Percentiles rank a stretch among this genome's conserved stretches.
Evolutionary conservation across 164 flowering plant species (phyloP).

Genomic region (grape (Vitis vinifera)): DNA sequence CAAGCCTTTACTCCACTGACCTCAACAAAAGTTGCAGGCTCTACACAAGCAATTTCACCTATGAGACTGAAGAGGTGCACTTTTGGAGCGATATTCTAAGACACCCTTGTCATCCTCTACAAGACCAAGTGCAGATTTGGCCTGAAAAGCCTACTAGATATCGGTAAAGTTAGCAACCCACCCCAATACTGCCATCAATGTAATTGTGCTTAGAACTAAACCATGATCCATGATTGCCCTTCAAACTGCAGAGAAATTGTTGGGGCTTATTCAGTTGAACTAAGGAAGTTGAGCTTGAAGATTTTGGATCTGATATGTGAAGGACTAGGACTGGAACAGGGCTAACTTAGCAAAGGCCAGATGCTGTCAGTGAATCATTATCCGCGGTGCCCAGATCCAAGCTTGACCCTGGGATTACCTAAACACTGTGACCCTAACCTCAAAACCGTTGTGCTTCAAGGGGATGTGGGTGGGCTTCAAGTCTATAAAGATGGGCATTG

Average conservation of each 20-base stretch:
- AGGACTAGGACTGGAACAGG: conserved; percentile 36
- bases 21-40: conserved; percentile 18
- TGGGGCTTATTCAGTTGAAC: conserved; percentile 25
- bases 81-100: conserved; percentile 43
- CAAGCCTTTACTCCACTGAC: conserved; percentile 24
- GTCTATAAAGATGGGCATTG: conserved; percentile 38
- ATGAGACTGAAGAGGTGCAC: conserved; percentile 22
- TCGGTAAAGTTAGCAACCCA: conserved; percentile 18
- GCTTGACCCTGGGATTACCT: conserved; percentile 37
- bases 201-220: no score
- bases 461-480: conserved; percentile 35
- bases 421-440: conserved; percentile 36
- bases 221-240: no score
- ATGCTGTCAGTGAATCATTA: conserved; percentile 30
- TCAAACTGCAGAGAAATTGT: conserved; percentile 32
- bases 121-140: conserved; percentile 33
- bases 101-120: conserved; percentile 39
- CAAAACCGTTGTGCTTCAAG: conserved; percentile 36
- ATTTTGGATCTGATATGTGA: conserved; percentile 36
- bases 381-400: conserved; percentile 41
- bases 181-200: no score
- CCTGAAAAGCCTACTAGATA: conserved; percentile 46
- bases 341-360: conserved; percentile 19
- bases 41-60: conserved; percentile 20
- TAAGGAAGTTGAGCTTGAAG: conserved; percentile 24